phyloP scores from a whole-genome alignment of 2,329 filamentous ascomycete species.

The Capronia coronata region DNA sequence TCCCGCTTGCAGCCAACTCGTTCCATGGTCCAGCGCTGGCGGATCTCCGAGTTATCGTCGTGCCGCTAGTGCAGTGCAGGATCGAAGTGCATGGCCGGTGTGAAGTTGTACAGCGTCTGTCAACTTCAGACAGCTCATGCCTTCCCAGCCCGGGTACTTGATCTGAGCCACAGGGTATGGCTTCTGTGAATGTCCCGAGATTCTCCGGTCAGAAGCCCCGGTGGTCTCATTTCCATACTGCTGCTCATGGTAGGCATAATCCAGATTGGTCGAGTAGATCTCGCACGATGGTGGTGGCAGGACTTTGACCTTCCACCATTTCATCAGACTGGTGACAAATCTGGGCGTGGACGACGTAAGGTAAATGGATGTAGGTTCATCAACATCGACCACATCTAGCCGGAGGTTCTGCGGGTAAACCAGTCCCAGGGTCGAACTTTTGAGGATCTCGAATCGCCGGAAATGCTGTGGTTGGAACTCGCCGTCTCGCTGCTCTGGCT shows the following conservation, averaged over 20 bases:
- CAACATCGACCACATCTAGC: constrained; percentile 15
- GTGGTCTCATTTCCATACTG: neutral
- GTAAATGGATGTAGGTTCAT: neutral
- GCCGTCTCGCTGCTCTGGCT: constrained; percentile 22
- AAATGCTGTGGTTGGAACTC: constrained; percentile 6
- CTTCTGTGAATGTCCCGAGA: no score
- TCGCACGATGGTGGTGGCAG: constrained; percentile 17
- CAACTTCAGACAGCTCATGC: constrained; percentile 9
- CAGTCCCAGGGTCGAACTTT: constrained; percentile 24
- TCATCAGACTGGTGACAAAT: constrained; percentile 16
- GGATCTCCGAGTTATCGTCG: neutral
- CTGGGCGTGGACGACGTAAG: neutral
- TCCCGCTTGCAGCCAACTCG: constrained; percentile 9
- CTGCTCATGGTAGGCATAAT: neutral
- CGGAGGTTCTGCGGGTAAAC: constrained; percentile 25
- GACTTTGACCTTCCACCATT: constrained; percentile 19
- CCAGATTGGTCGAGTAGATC: constrained; percentile 5
- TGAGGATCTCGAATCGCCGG: constrained; percentile 23
- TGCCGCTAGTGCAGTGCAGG: neutral
- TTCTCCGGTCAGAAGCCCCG: neutral
- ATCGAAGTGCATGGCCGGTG: constrained; percentile 14
- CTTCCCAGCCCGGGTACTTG: constrained; percentile 18
- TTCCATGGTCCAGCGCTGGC: constrained; percentile 4
- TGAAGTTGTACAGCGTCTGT: constrained; percentile 16
- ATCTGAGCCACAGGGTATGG: constrained; percentile 15